These are phyloP conservation scores for Kazachstania taianensis DNA, from an alignment of 805 yeast species.

Conservation along the genomic window DNA sequence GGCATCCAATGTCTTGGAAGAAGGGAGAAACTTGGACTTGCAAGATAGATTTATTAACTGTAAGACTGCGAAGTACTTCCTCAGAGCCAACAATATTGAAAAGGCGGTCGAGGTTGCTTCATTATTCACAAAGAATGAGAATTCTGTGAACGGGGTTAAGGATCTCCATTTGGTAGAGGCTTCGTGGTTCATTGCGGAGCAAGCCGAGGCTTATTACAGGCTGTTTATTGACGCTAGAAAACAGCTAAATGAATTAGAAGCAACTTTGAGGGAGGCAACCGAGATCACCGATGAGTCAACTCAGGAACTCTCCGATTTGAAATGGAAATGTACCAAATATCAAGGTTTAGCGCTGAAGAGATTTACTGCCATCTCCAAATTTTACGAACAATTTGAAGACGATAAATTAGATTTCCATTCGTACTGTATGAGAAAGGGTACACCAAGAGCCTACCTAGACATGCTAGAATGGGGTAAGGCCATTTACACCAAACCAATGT, in stretches of 20 bases:
- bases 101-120: constrained; percentile 67
- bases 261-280: constrained; percentile 1
- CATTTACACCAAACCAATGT: constrained; percentile 60
- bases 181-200: constrained; percentile 78
- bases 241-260: constrained; percentile 13
- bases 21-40: constrained; percentile 65
- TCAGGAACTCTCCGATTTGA: constrained; percentile 28
- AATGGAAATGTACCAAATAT: constrained; percentile 37
- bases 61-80: constrained; percentile 71
- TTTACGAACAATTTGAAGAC: constrained; percentile 58
- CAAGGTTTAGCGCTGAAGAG: constrained; percentile 76
- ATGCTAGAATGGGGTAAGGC: constrained; percentile 77
- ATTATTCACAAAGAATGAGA: constrained; percentile 77
- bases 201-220: constrained; percentile 74
- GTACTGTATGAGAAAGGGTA: constrained; percentile 83
- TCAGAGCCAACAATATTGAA: constrained; percentile 65
- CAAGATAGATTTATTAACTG: constrained; percentile 90
- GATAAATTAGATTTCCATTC: constrained; percentile 95
- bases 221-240: constrained; percentile 33
- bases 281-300: constrained; percentile 20
- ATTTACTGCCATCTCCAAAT: constrained; percentile 51
- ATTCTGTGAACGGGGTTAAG: constrained; percentile 69
- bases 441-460: constrained; percentile 71
- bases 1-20: constrained; percentile 59
- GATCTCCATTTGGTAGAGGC: constrained; percentile 86